Base-by-base conservation (phyloP, 495 filamentous ascomycete species). In the Podospora pseudoanserina region DNA sequence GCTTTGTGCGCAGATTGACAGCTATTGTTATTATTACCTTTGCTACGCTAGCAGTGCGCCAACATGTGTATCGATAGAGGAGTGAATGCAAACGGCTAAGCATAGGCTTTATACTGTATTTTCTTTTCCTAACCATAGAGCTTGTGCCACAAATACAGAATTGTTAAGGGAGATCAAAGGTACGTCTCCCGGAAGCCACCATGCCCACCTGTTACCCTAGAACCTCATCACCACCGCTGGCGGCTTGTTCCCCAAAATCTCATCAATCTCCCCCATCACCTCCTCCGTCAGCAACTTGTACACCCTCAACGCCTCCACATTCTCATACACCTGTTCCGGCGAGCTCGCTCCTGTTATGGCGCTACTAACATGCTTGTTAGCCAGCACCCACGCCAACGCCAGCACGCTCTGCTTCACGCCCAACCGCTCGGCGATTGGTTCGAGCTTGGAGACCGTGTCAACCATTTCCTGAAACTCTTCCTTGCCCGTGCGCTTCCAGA, bases 301-400 rank as follows among this genome's bases (percentile, higher is more conserved):
- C 7, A 49, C 77, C 15, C 82, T 82, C 62, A 96, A 65, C 56
- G 90, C 87, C 71, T 82, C 78, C 54, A 92, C 79, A 65, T 90
- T 91, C 73, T 94, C 88, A 60, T 85, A 85, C 18, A 96, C 83
- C 79, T 96, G 91, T 79, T 89, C 86, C 15, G 86, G 82, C 60
- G 83, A 82, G 70, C 88, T 91, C 1, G 92, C 92, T 19, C 91
- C 92, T 1, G 88, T 92, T 77, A 95, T 93, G 69, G 91, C 89
- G 4, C 85, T 87, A 58, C 85, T 88, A 67, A 96, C 86, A 67
- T 91, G 85, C 28, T 85, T 84, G 74, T 95, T 94, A 79, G 87
- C 90, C 63, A 94, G 78, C 67, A 91, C 86, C 92, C 91, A 95
- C 9, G 91, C 92, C 58, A 93, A 80, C 0, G 91, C 89, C 66